Conservation (phyloP, 371 early-diverging fungal species). For the Rhizopus sp. region DNA sequence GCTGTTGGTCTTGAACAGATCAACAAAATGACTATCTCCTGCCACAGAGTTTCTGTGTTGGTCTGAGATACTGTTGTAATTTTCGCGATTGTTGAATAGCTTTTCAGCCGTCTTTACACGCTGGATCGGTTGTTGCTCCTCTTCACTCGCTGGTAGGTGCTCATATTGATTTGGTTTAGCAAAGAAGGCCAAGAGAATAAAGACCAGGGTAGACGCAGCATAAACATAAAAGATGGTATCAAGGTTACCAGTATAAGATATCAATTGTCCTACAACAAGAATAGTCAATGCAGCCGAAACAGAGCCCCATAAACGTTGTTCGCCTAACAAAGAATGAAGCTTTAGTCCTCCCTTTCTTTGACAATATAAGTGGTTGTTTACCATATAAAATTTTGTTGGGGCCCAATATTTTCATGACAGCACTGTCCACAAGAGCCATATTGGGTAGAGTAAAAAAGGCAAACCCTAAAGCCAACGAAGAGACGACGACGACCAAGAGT, state of each 20-base stretch:
- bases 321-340: conserved; percentile 30
- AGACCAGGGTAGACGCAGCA: conserved; percentile 27
- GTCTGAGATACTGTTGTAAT: conserved; percentile 18
- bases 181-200: conserved; percentile 22
- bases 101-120: conserved; percentile 16
- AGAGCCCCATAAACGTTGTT: conserved; percentile 49
- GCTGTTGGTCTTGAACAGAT: conserved; percentile 27
- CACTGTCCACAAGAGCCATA: conserved; percentile 48
- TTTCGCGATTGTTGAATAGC: conserved; percentile 5
- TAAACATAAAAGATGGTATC: conserved; percentile 40
- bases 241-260: conserved; percentile 27
- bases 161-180: conserved; percentile 13
- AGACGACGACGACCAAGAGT: conserved; percentile 25
- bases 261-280: conserved; percentile 36
- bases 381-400: conserved; percentile 51
- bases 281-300: conserved; percentile 42
- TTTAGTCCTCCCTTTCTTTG: neutral
- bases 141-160: conserved; percentile 3
- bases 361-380: conserved; percentile 9
- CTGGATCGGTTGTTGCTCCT: neutral
- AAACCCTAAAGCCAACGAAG: conserved; percentile 31
- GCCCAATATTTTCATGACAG: conserved; percentile 53
- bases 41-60: neutral
- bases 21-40: conserved; percentile 19
- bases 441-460: conserved; percentile 47